phyloP scores from a whole-genome alignment of 2,329 filamentous ascomycete species.

The Botrytis paeoniae region DNA sequence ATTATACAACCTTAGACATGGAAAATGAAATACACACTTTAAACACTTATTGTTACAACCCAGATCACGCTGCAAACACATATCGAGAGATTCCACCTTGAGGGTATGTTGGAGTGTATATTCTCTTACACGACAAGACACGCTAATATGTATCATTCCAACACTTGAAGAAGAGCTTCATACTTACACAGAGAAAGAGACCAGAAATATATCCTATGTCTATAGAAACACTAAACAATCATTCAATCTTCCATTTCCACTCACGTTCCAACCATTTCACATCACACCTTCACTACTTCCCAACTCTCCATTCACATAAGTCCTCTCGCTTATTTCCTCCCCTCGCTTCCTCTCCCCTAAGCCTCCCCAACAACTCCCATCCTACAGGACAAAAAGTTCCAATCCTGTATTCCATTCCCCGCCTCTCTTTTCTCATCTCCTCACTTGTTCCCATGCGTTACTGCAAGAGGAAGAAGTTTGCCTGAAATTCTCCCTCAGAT shows the following conservation, averaged over 20 bases:
- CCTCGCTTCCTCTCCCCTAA: background rate
- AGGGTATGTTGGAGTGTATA: background rate
- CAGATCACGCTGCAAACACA: background rate
- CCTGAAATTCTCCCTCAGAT: background rate
- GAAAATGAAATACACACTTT: background rate
- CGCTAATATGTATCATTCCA: background rate
- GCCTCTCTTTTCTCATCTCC: background rate
- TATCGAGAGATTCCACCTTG: background rate
- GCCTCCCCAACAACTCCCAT: background rate
- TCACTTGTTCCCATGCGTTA: background rate
- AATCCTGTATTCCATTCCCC: background rate
- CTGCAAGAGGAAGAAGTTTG: background rate
- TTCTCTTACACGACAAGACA: background rate
- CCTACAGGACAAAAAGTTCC: background rate
- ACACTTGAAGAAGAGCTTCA: background rate
- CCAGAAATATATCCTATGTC: accelerated
- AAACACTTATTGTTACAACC: background rate
- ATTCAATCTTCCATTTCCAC: background rate
- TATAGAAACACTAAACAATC: background rate
- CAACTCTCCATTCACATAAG: background rate
- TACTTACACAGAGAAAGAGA: background rate
- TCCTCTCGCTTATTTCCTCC: background rate
- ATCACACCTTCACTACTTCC: background rate
- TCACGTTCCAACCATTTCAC: background rate
- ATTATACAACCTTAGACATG: background rate